Base-by-base conservation (phyloP, 306 rosid genomes). In the Erythrophleum fordii region DNA sequence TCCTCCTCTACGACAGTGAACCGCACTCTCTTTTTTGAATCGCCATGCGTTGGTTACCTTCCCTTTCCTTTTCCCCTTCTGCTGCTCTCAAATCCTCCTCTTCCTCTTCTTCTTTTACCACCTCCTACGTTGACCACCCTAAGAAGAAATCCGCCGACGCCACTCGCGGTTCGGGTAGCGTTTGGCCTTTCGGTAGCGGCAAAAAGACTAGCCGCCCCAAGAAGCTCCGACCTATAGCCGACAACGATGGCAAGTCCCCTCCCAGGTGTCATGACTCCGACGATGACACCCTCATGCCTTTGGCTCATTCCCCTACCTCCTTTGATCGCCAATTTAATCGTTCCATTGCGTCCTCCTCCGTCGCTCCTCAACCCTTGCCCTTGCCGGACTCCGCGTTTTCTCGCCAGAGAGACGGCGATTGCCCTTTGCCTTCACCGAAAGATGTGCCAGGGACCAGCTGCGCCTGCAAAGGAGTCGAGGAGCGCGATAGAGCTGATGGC, bases 21-120 rank as follows among this genome's bases (percentile, higher is more conserved):
- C 6, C 58, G 0, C 35, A 8, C 5, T 11, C 37, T 23, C 22
- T 16, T 42, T 60, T 39, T n/a, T 45, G n/a, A 14, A 26, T 58
- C 77, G 81, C 74, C 69, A 92, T 95, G 99, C 89, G 94, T 62
- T 93, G 99, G 98, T 88, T 95, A 12, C 86, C 90, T 58, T 84
- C 80, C 72, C 60, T 87, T 48, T 55, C 90, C 29, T 92, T 85
- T 80, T 82, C 89, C 8, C 39, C 69, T 12, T 9, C 78, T 34
- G 2, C 48, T 2, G 70, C 58, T 28, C 49, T 56, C 4, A 75
- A 76, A n/a, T 31, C 80, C 8, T 22, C 88, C 0, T 51, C 92
- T 3, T n/a, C 83, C 5, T 39, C 90, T 1, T 72, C 87, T 0
- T 70, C 93, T 1, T 23, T 77, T 6, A 0, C 70, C 28, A 42